Conservation (phyloP, 805 yeast genomes). For the Sugiyamaella floridensis region DNA sequence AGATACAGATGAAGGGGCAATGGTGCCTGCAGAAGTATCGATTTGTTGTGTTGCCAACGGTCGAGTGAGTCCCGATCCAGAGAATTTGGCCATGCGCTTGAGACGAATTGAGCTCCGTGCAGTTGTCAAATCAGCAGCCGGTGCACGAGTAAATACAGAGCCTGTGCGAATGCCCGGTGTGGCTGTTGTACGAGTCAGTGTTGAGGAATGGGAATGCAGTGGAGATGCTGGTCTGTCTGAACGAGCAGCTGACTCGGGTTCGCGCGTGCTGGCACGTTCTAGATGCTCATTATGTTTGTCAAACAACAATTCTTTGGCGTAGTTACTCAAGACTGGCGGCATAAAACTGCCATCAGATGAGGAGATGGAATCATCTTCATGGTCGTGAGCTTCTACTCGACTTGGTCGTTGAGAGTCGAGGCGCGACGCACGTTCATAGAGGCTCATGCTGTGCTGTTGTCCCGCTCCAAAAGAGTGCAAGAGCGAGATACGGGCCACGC, state of each 20-base stretch:
- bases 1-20: neutral
- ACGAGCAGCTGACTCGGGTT: neutral
- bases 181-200: neutral
- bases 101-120: conserved; percentile 2
- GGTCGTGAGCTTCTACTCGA: conserved; percentile 16
- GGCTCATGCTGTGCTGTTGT: neutral
- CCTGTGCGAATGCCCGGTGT: neutral
- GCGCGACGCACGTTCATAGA: neutral
- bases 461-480: too few species aligned
- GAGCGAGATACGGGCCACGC: too few species aligned
- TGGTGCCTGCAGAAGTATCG: neutral
- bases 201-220: neutral
- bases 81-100: conserved; percentile 9
- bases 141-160: conserved; percentile 4
- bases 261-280: neutral
- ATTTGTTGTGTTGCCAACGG: neutral
- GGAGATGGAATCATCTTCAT: conserved; percentile 34
- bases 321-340: conserved; percentile 56
- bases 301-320: conserved; percentile 47
- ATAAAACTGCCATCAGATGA: conserved; percentile 43
- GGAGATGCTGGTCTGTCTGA: neutral
- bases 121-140: conserved; percentile 6
- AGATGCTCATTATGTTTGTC: conserved; percentile 8
- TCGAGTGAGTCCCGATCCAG: neutral
- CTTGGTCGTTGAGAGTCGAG: neutral